These are phyloP conservation scores for Verbascum thapsus DNA, from an alignment of 257 asterid species.

Conservation along the genomic window DNA sequence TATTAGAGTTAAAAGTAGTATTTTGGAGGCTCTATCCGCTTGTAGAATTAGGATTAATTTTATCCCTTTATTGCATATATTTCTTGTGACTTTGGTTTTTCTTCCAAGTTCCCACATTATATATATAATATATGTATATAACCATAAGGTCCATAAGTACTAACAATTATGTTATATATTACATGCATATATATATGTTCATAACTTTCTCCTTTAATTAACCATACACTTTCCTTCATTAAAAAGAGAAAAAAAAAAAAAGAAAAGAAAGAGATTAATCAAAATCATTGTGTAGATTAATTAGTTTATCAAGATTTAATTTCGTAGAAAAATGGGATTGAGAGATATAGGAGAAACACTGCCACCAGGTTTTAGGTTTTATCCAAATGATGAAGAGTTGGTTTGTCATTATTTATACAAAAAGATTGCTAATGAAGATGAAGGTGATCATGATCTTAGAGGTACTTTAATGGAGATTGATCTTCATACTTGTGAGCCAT, in stretches of 20 bases:
- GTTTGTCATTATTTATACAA: slow-evolving; percentile 83
- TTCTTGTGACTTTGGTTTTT: slow-evolving; percentile 52
- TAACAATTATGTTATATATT: slow-evolving; percentile 33
- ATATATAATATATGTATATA: not conserved
- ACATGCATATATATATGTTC: slow-evolving; percentile 35
- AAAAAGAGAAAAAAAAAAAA: not conserved
- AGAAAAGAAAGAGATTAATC: slow-evolving; percentile 6
- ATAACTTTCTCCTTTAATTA: slow-evolving; percentile 20
- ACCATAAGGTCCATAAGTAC: slow-evolving; percentile 46
- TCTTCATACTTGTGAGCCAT: slow-evolving; percentile 90
- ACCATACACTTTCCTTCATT: not conserved
- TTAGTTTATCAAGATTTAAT: no score
- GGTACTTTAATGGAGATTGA: slow-evolving; percentile 82
- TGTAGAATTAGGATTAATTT: slow-evolving; percentile 42
- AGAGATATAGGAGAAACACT: slow-evolving; percentile 77
- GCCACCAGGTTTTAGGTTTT: slow-evolving; percentile 87
- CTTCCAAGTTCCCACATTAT: slow-evolving; percentile 37
- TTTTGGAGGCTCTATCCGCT: slow-evolving; percentile 46
- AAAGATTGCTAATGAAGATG: slow-evolving; percentile 56
- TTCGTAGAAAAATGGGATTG: slow-evolving; percentile 49
- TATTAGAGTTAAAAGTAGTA: slow-evolving; percentile 42
- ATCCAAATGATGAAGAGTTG: slow-evolving; percentile 87
- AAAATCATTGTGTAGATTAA: not conserved
- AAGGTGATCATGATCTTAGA: slow-evolving; percentile 30
- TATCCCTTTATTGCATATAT: slow-evolving; percentile 36